Conservation (phyloP, 2,329 filamentous ascomycete genomes). For the Hymenoscyphus albidus region DNA sequence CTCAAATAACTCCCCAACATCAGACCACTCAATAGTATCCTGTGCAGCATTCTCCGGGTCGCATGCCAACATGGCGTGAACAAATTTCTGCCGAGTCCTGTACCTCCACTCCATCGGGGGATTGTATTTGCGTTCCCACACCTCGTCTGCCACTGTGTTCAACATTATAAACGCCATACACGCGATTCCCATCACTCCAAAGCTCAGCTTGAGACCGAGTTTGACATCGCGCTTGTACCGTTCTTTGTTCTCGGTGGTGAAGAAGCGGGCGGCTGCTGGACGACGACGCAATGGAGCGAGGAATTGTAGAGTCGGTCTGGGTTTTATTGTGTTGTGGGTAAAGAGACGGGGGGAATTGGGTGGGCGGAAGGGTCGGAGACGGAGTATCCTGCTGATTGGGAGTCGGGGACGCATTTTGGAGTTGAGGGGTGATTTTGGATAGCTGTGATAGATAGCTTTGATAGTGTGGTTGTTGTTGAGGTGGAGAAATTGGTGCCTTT, state of each 20-base stretch:
- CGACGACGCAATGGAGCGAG: slow-evolving; percentile 43
- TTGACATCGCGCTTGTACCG: slow-evolving; percentile 69
- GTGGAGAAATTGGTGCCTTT: background rate
- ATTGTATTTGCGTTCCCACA: slow-evolving; percentile 70
- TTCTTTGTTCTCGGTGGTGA: slow-evolving; percentile 72
- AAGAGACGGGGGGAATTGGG: slow-evolving; percentile 46
- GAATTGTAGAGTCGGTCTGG: slow-evolving; percentile 60
- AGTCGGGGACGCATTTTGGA: slow-evolving; percentile 33
- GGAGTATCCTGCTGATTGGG: slow-evolving; percentile 39
- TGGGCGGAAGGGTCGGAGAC: slow-evolving; percentile 37
- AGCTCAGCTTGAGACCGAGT: slow-evolving; percentile 63
- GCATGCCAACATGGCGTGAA: too few species aligned
- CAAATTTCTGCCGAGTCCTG: slow-evolving; percentile 54
- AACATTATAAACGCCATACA: slow-evolving; percentile 57
- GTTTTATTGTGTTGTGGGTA: slow-evolving; percentile 49
- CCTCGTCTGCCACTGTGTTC: slow-evolving; percentile 68
- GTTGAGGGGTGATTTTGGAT: background rate
- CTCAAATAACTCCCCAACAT: slow-evolving; percentile 57
- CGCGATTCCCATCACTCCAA: slow-evolving; percentile 62
- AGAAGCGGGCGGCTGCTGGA: slow-evolving; percentile 57
- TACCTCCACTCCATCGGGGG: slow-evolving; percentile 80
- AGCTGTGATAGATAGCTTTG: background rate
- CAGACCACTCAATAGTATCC: slow-evolving; percentile 56
- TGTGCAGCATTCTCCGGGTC: background rate
- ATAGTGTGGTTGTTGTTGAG: background rate